These are phyloP conservation scores for Talaromyces sp. DNA, from an alignment of 2,329 filamentous ascomycete species.

Conservation along the genomic window DNA sequence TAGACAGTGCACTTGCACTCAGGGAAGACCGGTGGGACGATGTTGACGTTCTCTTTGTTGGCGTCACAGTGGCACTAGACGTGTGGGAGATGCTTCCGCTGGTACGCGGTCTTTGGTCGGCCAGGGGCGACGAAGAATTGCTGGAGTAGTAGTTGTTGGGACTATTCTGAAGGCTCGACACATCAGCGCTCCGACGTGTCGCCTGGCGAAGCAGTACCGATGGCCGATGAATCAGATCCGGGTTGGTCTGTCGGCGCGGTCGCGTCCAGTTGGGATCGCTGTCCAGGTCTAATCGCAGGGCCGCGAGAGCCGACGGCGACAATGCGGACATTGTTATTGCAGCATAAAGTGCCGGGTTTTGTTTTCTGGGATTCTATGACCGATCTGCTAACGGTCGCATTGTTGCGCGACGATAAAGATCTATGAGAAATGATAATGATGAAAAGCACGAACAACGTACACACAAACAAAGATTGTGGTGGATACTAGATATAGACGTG, in stretches of 20 bases:
- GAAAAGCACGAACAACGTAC: not conserved
- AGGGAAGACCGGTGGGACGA: constrained; percentile 17
- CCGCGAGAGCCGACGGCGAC: constrained; percentile 10
- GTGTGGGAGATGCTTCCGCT: constrained; percentile 16
- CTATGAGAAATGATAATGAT: not conserved
- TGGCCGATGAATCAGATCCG: constrained; percentile 15
- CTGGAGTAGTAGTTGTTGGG: not conserved
- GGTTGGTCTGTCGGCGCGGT: constrained; percentile 17
- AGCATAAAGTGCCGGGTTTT: not conserved
- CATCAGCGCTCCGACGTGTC: constrained; percentile 16
- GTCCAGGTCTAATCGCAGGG: constrained; percentile 5
- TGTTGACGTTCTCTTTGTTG: constrained; percentile 5
- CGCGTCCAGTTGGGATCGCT: constrained; percentile 11
- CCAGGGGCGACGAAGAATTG: constrained; percentile 8
- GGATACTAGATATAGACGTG: not conserved
- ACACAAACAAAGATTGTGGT: not conserved
- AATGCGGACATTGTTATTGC: constrained; percentile 6
- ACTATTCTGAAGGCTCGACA: constrained; percentile 2
- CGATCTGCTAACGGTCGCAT: not conserved
- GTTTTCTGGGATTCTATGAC: not conserved
- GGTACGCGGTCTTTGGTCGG: constrained; percentile 12
- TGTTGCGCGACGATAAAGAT: not conserved
- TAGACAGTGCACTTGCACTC: constrained; percentile 22
- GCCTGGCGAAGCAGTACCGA: constrained; percentile 16
- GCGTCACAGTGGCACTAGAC: constrained; percentile 15